These are phyloP conservation scores for Syzygium oleosum DNA, from an alignment of 345 rosid species.

Conservation along the genomic window DNA sequence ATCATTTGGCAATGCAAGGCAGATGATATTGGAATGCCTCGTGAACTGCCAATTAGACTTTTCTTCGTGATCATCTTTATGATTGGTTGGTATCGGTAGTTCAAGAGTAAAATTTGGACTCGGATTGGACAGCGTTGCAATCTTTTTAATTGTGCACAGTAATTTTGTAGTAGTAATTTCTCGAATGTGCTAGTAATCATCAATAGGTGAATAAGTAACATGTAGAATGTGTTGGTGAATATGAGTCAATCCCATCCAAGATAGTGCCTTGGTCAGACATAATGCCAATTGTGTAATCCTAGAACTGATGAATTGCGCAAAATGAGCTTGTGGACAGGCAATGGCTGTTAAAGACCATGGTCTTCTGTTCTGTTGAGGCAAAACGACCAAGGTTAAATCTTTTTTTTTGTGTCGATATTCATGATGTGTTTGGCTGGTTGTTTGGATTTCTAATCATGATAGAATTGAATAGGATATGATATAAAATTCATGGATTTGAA, in stretches of 20 bases:
- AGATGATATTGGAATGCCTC: not conserved
- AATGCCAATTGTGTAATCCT: not conserved
- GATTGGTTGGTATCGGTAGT: not conserved
- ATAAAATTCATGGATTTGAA: no score
- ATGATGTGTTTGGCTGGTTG: no score
- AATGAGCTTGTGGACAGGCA: not conserved
- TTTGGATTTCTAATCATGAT: no score
- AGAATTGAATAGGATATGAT: no score
- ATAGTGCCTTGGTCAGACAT: not conserved
- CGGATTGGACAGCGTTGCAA: not conserved
- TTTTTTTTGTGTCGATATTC: no score
- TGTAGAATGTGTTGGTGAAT: not conserved
- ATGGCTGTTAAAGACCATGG: not conserved
- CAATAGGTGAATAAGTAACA: not conserved
- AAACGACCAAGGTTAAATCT: no score
- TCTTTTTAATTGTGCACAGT: not conserved
- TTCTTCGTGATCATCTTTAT: not conserved
- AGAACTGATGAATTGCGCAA: not conserved
- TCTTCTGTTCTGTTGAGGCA: not conserved
- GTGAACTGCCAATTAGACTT: not conserved
- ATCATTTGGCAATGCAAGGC: not conserved
- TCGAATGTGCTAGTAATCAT: not conserved
- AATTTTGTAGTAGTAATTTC: not conserved
- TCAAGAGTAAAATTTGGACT: not conserved
- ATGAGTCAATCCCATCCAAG: not conserved